Evolutionary conservation across 495 filamentous ascomycete species (phyloP).

Genomic region (Jackrogersella minutella): DNA sequence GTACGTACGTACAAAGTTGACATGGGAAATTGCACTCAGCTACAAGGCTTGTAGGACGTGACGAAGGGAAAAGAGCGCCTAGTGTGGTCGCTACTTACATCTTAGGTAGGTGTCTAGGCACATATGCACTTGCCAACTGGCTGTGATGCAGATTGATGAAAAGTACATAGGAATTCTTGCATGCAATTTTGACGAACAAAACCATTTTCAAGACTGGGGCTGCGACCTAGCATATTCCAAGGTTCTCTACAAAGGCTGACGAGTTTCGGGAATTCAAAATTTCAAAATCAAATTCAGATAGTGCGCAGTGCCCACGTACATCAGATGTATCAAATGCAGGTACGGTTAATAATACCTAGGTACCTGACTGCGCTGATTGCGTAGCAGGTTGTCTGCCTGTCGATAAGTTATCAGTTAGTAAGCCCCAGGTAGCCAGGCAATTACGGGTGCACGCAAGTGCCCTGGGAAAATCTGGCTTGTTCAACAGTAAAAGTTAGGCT

Average conservation of each 20-base stretch:
- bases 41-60: background rate
- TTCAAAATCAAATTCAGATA: background rate
- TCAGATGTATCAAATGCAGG: too few relatives aligned
- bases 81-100: too few relatives aligned
- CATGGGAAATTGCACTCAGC: background rate
- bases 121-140: too few relatives aligned
- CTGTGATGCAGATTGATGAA: too few relatives aligned
- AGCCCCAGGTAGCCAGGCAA: slow-evolving; percentile 34
- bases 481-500: slow-evolving; percentile 17
- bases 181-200: too few relatives aligned
- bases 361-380: too few relatives aligned
- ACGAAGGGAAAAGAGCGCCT: too few relatives aligned
- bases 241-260: background rate
- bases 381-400: slow-evolving; percentile 25
- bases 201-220: too few relatives aligned
- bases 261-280: background rate
- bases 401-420: background rate
- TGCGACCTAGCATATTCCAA: slow-evolving; percentile 3
- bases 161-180: too few relatives aligned
- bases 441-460: background rate
- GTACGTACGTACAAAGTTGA: background rate
- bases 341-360: slow-evolving; percentile 32
- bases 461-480: slow-evolving; percentile 40
- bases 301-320: slow-evolving; percentile 10
- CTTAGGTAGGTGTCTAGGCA: too few relatives aligned